Evolutionary conservation across 768 basidiomycete genomes (phyloP).

Genomic region (Hortiboletus flavorubellus): DNA sequence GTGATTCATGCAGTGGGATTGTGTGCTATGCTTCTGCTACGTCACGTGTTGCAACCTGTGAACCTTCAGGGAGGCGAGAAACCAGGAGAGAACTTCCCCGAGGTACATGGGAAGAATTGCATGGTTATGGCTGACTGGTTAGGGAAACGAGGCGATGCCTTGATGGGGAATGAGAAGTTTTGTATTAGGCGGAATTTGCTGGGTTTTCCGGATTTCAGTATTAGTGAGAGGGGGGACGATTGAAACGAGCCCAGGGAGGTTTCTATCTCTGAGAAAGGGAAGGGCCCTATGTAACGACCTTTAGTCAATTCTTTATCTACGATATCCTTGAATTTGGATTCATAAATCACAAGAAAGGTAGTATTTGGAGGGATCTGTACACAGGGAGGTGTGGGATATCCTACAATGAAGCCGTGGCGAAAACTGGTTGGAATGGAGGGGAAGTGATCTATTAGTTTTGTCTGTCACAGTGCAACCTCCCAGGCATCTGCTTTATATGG

Average conservation of each 20-base stretch:
- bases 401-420: not conserved
- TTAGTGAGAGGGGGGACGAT: not conserved
- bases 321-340: not conserved
- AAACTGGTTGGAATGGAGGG: not conserved
- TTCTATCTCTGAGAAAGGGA: not conserved
- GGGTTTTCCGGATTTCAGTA: not conserved
- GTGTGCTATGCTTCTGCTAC: not conserved
- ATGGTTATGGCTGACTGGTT: not conserved
- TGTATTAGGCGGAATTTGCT: not conserved
- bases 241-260: not conserved
- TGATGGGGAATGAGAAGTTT: not conserved
- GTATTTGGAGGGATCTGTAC: not conserved
- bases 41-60: not conserved
- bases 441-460: not conserved
- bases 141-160: not conserved
- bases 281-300: not conserved
- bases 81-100: not conserved
- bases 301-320: not conserved
- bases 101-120: not conserved
- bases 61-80: too few relatives aligned
- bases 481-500: too few relatives aligned
- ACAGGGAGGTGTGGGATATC: not conserved
- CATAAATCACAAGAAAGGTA: not conserved
- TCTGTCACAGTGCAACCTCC: rapidly evolving
- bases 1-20: not conserved